Evolutionary conservation across 495 filamentous ascomycete species (phyloP).

Genomic region (Pyrenula aspistea): DNA sequence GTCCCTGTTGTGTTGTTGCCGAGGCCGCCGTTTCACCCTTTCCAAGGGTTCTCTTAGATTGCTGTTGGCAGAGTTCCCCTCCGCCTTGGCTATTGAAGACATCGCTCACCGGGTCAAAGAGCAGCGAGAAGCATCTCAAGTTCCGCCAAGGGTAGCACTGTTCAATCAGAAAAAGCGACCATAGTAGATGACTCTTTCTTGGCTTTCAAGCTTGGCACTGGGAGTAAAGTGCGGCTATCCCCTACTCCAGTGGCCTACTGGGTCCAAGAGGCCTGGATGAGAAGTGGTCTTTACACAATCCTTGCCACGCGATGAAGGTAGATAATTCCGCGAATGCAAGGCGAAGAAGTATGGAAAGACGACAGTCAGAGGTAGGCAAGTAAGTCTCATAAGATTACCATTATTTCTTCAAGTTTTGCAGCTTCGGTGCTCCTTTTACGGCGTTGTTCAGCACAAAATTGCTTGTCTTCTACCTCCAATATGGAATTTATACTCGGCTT

Average conservation of each 20-base stretch:
- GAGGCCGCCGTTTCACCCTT: no score
- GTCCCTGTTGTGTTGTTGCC: no score
- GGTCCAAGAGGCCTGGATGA: no score
- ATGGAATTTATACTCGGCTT: neutral
- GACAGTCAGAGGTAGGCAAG: no score
- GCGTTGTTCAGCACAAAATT: no score
- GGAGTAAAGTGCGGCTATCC: no score
- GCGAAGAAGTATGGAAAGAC: neutral
- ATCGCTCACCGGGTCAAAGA: neutral
- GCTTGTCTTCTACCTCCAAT: neutral
- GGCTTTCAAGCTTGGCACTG: neutral
- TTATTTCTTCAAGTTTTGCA: no score
- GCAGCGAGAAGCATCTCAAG: neutral
- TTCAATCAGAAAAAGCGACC: no score
- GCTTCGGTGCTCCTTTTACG: no score
- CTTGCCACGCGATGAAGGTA: neutral
- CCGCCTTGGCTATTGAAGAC: neutral
- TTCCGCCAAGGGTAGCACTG: no score
- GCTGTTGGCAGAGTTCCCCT: neutral
- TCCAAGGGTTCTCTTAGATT: neutral
- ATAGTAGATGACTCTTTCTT: neutral
- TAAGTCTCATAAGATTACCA: no score
- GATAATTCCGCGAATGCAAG: neutral
- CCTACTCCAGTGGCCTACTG: no score
- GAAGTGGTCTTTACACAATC: neutral